Conservation (phyloP, 2,329 filamentous ascomycete genomes). For the Curvularia verruculosa region DNA sequence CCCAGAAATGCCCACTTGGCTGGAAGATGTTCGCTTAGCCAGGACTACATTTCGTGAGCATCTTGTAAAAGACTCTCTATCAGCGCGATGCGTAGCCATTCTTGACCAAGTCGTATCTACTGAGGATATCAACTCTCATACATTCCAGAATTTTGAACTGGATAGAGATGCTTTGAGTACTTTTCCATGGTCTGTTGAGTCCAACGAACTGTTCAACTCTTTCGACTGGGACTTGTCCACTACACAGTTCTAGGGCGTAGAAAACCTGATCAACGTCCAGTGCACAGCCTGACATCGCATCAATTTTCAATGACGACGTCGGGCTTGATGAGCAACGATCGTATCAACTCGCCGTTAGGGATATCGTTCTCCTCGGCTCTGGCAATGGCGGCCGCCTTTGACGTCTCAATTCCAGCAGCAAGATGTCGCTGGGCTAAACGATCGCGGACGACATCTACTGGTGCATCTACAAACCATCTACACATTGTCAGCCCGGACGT, state of each 20-base stretch:
- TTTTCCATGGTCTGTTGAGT: conserved; percentile 36
- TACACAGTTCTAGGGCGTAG: conserved; percentile 18
- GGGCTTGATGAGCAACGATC: conserved; percentile 26
- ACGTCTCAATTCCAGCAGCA: conserved; percentile 32
- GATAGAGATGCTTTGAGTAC: conserved; percentile 29
- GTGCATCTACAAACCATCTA: conserved; percentile 36
- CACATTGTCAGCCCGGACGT: conserved; percentile 3
- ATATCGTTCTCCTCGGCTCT: conserved; percentile 36
- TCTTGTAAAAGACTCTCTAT: conserved; percentile 31
- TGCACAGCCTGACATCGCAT: background rate
- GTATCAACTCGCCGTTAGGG: conserved; percentile 33
- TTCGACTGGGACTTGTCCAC: conserved; percentile 34
- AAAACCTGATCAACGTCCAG: background rate
- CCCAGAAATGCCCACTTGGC: conserved; percentile 22
- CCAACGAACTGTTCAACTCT: conserved; percentile 32
- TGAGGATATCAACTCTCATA: conserved; percentile 22
- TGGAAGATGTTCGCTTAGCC: conserved; percentile 30
- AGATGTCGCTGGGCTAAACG: conserved; percentile 31
- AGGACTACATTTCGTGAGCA: conserved; percentile 29
- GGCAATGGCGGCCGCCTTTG: conserved; percentile 25
- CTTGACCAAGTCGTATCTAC: conserved; percentile 32
- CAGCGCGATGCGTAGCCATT: conserved; percentile 35
- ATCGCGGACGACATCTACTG: conserved; percentile 23
- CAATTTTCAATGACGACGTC: conserved; percentile 29
- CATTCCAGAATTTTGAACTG: conserved; percentile 27